Base-by-base conservation (phyloP, 2,329 filamentous ascomycete species). In the Paecilomyces sp. region DNA sequence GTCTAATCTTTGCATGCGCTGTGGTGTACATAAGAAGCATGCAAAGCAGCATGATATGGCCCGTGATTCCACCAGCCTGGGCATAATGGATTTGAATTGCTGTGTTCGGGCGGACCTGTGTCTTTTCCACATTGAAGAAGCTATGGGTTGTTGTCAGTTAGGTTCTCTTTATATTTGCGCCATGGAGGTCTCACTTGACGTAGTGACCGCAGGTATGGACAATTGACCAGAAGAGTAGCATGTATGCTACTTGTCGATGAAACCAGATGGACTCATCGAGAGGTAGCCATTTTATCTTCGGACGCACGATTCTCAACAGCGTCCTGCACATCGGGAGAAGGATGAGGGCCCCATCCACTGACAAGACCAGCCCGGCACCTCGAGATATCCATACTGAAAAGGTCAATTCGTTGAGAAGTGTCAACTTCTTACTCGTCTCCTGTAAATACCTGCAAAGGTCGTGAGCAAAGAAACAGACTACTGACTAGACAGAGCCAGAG, bases 21-120 rank as follows among this genome's bases (percentile, higher is more conserved):
- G 92, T 97, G 1, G 94, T 99, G 78, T 96, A 99, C 83, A 99
- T 99, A 63, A 99, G 79, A 63, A 99, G 80, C 94, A 99, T 99
- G 83, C 92, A 97, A n/a, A 99, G 82, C 28, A 97, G 84, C 94
- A 99, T 99, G 63, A 97, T 84, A 76, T 99, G 94, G 6, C 94
- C 94, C 1, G 94, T 99, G 63, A 97, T 89, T 62, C 94, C 94
- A 69, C 91, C 92, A 56, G 92, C 85, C 72, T 96, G 85, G 1
- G 85, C 84, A 74, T 96, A 99, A 76, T 97, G 94, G 64, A 97
- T 96, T 70, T 97, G 83, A 6, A 97, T 77, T 3, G 94, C 94
- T 3, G 86, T 85, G 54, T 90, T 84, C 2, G 88, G 88, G 57
- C 94, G 88, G 58, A 97, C 84, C 72, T 97, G 91, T 0, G 83